These are phyloP conservation scores for Fusarium phyllophilum DNA, from an alignment of 2,329 filamentous ascomycete genomes.

Conservation along the genomic window DNA sequence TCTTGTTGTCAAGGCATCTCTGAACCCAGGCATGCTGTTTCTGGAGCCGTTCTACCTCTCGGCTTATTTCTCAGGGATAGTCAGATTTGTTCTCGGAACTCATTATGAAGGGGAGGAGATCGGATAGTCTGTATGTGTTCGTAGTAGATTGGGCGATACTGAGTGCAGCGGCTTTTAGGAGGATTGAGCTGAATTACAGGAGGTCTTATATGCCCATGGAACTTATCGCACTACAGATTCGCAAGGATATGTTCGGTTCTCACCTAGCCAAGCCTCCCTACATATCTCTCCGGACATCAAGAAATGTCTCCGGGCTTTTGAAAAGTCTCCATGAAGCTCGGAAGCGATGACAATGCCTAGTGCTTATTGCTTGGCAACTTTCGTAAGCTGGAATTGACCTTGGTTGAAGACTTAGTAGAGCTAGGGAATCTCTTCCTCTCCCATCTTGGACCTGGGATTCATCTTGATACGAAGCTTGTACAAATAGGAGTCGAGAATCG, in stretches of 20 bases:
- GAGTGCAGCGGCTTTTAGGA: neutral
- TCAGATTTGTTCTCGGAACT: neutral
- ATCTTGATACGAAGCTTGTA: neutral
- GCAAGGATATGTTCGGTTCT: no score
- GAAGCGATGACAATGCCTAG: neutral
- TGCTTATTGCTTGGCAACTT: neutral
- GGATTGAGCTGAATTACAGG: no score
- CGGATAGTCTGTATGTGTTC: neutral
- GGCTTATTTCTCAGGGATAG: slow-evolving; percentile 3
- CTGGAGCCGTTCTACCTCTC: slow-evolving; percentile 21
- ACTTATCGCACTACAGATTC: no score
- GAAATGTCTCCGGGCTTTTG: neutral
- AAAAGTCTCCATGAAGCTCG: neutral
- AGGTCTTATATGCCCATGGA: neutral
- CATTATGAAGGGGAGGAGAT: neutral
- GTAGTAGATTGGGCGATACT: neutral
- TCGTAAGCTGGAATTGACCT: neutral
- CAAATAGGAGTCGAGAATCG: neutral
- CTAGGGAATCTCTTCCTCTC: neutral
- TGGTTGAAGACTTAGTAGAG: neutral
- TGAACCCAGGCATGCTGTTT: slow-evolving; percentile 24
- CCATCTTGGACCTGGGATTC: neutral
- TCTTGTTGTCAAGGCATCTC: slow-evolving; percentile 6
- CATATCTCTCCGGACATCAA: neutral
- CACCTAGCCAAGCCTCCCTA: no score